Percentiles rank a stretch among this genome's conserved stretches.
Conservation (phyloP, 2,329 filamentous ascomycete species). For the Calonectria crousiana region DNA sequence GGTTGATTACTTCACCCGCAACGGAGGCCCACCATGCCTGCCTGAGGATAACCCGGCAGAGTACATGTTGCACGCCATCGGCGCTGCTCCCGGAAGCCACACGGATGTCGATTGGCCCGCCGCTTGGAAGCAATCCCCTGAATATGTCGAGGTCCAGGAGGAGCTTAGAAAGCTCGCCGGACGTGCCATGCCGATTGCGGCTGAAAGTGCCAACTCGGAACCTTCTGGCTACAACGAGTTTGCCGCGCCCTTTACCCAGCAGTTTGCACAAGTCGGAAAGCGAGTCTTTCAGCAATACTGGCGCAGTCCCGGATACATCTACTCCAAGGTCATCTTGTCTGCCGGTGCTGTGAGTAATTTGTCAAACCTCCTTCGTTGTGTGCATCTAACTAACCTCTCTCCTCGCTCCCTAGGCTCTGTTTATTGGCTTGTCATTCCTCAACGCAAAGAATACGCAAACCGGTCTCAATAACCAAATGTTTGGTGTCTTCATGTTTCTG, state of each 20-base stretch:
- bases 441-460: conserved; percentile 70
- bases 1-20: conserved; percentile 69
- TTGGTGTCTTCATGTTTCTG: conserved; percentile 77
- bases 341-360: conserved; percentile 48
- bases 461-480: conserved; percentile 79
- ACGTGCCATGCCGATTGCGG: background rate
- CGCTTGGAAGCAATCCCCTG: background rate
- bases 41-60: conserved; percentile 72
- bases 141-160: background rate
- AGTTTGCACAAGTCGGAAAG: conserved; percentile 69
- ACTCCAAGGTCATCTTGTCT: conserved; percentile 74
- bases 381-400: background rate
- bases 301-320: conserved; percentile 81
- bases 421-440: conserved; percentile 78
- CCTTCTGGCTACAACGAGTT: conserved; percentile 66
- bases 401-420: conserved; percentile 55
- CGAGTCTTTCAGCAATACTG: conserved; percentile 84
- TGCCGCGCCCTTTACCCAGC: conserved; percentile 73
- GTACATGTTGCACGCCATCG: conserved; percentile 48
- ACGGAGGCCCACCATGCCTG: conserved; percentile 65
- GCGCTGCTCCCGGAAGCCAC: background rate
- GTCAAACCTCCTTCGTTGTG: background rate
- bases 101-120: background rate
- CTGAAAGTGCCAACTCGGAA: background rate
- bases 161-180: background rate